Conservation (phyloP, 768 basidiomycete species). For the Amanita molliuscula region DNA sequence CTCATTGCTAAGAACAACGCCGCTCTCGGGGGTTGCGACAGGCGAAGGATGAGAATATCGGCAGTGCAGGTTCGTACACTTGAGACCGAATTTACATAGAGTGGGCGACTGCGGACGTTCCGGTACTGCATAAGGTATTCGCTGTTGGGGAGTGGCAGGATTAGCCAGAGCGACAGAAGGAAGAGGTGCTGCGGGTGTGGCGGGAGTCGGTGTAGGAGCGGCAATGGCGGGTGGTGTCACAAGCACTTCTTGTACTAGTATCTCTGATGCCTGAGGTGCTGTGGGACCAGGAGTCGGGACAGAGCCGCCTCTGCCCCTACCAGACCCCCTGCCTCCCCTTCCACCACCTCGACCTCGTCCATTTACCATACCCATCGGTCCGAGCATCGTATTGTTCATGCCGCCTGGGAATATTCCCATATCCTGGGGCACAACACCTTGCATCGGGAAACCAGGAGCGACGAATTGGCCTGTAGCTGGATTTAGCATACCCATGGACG, state of each 20-base stretch:
- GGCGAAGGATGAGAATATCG: conserved; percentile 93
- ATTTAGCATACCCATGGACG: conserved; percentile 70
- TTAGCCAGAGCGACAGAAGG: conserved; percentile 12
- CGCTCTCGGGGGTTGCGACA: conserved; percentile 92
- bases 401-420: conserved; percentile 39
- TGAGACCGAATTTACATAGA: conserved; percentile 87
- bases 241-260: background rate
- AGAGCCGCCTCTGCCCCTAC: conserved; percentile 40
- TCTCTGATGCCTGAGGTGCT: conserved; percentile 7
- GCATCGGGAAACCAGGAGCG: conserved; percentile 49
- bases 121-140: conserved; percentile 47
- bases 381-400: conserved; percentile 15
- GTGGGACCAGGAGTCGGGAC: conserved; percentile 14
- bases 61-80: conserved; percentile 86
- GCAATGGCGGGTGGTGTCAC: conserved; percentile 11
- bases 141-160: conserved; percentile 21
- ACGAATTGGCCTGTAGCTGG: conserved; percentile 47
- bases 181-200: conserved; percentile 14
- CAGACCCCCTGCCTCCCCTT: conserved; percentile 36
- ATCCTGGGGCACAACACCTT: conserved; percentile 39
- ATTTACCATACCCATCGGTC: conserved; percentile 17
- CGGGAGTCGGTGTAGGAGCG: conserved; percentile 15
- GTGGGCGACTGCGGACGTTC: conserved; percentile 80
- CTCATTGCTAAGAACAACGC: conserved; percentile 90
- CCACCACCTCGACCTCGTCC: conserved; percentile 31